Base-by-base conservation (phyloP, 2,329 filamentous ascomycete species). In the Furcasterigmium furcatum region DNA sequence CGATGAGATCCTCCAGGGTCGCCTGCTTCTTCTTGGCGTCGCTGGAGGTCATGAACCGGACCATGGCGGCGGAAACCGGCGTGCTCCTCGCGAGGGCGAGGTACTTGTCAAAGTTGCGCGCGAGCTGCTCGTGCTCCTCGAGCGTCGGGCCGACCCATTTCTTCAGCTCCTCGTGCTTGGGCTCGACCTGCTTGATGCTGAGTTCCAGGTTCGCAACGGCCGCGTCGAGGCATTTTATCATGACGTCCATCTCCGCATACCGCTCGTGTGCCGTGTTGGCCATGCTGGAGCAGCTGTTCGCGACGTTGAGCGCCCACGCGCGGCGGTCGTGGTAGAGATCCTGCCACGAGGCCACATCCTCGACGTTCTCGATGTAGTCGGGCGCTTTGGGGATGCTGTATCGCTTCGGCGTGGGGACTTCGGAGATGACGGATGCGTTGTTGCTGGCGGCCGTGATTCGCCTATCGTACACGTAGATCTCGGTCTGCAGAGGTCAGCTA, bases 391-490 rank as follows among this genome's bases (percentile, higher is more conserved):
- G 80, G 36, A 79, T 66, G 44, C 74, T 72, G 73, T 67, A 86
- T 54, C 70, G 76, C 48, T 71, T 73, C 29, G 77, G 80, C 27
- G 72, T 58, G 38, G 77, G 71, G 49, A 73, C 57, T 46, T 82
- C 75, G 57, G 69, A 67, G 49, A 74, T 62, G 44, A 73, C 63
- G 16, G 67, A 66, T 16, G 71, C 65, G 30, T 66, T 67, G 8
- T 75, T 58, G 43, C 77, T 72, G 41, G 76, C 68, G 42, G 80
- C 66, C 52, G 86, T 82, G 57, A 86, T 82, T 55, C 85, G 83
- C 51, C 91, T 87, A 66, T 96, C 91, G 67, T 95, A 99, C 43
- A 97, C 82, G 63, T 88, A 97, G 46, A 99, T 84, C 63, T 97
- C 91, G 54, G 82, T 88, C 86, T 95, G 55, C 22, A 49, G 41